Evolutionary conservation across 768 basidiomycete species (phyloP).

Genomic region (Leccinellum luteum): DNA sequence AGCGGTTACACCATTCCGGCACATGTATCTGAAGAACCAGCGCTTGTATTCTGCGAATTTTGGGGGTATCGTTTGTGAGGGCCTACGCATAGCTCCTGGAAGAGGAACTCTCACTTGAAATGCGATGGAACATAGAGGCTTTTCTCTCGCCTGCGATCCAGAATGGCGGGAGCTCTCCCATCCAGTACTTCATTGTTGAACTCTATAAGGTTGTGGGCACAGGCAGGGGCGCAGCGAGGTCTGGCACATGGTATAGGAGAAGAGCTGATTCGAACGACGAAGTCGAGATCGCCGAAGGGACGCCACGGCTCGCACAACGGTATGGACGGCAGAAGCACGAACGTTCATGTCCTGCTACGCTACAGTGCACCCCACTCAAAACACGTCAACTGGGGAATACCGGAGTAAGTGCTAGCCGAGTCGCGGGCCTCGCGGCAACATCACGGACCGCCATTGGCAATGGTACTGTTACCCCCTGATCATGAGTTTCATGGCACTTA

Average conservation of each 20-base stretch:
- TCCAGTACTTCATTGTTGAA: conserved; percentile 64
- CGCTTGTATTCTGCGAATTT: conserved; percentile 94
- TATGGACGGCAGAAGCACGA: no score
- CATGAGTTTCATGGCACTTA: no score
- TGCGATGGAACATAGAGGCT: conserved; percentile 89
- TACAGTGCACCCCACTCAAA: no score
- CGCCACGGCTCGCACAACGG: background rate
- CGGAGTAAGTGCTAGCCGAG: no score
- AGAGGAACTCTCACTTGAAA: conserved; percentile 65
- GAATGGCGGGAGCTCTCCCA: conserved; percentile 33
- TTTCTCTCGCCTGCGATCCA: conserved; percentile 87
- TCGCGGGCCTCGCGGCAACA: no score
- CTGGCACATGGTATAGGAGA: no score
- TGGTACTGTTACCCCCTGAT: no score
- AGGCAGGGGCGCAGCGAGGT: no score
- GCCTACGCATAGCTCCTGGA: conserved; percentile 63
- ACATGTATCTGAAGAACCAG: conserved; percentile 81
- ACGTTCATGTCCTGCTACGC: no score
- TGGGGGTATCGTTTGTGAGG: conserved; percentile 85
- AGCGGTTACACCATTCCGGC: conserved; percentile 92
- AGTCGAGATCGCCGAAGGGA: background rate
- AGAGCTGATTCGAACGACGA: no score
- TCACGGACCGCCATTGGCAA: no score
- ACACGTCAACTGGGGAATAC: no score
- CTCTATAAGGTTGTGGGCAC: conserved; percentile 55